A percentile compares a stretch with the other conserved stretches of the same genome.
Conservation (phyloP, 352 stramenopile genomes). For the Pythium apleroticum region DNA sequence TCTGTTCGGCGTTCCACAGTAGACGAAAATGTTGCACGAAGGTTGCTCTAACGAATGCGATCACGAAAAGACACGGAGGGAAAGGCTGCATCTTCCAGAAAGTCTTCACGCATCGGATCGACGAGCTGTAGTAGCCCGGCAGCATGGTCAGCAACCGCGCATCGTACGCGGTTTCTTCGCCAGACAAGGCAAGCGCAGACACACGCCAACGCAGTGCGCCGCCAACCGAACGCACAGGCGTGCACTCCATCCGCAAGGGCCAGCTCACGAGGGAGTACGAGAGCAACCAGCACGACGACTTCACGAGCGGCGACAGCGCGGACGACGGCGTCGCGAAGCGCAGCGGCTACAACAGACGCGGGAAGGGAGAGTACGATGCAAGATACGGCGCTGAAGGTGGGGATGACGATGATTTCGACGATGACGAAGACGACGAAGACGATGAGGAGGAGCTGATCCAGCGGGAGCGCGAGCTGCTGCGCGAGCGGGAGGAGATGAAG, state of each 20-base stretch:
- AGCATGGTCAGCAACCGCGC: slow-evolving; percentile 21
- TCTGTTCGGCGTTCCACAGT: slow-evolving; percentile 14
- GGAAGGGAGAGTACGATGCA: background rate
- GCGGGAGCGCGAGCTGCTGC: slow-evolving; percentile 19
- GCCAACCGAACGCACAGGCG: background rate
- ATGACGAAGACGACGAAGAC: slow-evolving; percentile 36
- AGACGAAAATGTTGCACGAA: slow-evolving; percentile 10
- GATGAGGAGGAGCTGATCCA: slow-evolving; percentile 31
- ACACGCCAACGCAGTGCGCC: background rate
- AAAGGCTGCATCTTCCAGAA: background rate
- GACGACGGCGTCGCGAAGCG: slow-evolving; percentile 8
- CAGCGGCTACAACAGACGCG: background rate
- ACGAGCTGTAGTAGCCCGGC: background rate
- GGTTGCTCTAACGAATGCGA: slow-evolving; percentile 20
- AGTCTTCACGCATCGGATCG: background rate
- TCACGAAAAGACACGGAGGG: slow-evolving; percentile 25
- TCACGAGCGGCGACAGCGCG: slow-evolving; percentile 24
- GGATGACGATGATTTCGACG: slow-evolving; percentile 26
- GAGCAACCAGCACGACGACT: slow-evolving; percentile 10
- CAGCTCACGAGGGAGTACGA: slow-evolving; percentile 13
- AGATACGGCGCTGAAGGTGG: background rate
- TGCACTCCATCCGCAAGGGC: slow-evolving; percentile 14
- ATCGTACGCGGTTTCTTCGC: slow-evolving; percentile 12
- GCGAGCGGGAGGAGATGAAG: slow-evolving; percentile 45
- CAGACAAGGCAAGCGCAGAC: background rate